Evolutionary conservation across 2,329 filamentous ascomycete species (phyloP).

Genomic region (Plenodomus lindquistii): DNA sequence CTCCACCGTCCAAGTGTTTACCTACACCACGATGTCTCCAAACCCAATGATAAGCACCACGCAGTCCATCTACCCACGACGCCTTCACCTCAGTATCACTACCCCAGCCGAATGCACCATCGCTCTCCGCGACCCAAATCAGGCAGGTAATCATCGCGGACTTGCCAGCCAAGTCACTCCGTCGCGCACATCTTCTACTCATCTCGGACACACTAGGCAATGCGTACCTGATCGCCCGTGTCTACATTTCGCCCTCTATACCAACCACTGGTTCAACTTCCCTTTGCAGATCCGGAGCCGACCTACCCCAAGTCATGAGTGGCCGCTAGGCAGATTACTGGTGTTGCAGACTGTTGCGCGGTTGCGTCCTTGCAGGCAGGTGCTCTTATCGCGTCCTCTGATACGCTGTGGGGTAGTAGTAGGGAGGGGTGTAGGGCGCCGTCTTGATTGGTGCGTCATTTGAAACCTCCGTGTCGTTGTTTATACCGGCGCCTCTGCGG

Average conservation of each 20-base stretch:
- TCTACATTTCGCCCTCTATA: slow-evolving; percentile 5
- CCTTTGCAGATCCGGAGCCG: slow-evolving; percentile 30
- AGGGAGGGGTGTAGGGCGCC: slow-evolving; percentile 18
- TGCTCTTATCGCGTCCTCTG: slow-evolving; percentile 33
- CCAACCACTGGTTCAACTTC: slow-evolving; percentile 27
- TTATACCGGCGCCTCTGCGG: slow-evolving; percentile 20
- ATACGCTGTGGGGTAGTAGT: slow-evolving; percentile 28
- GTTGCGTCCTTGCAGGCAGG: slow-evolving; percentile 14
- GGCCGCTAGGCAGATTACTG: slow-evolving; percentile 21
- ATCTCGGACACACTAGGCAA: slow-evolving; percentile 14
- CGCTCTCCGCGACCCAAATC: slow-evolving; percentile 23
- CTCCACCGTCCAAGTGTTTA: background rate
- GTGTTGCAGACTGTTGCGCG: slow-evolving; percentile 15
- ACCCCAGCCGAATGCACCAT: slow-evolving; percentile 15
- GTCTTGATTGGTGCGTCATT: slow-evolving; percentile 29
- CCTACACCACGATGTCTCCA: slow-evolving; percentile 5
- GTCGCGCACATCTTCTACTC: slow-evolving; percentile 19
- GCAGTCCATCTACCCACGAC: slow-evolving; percentile 10
- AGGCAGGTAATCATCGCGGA: slow-evolving; percentile 32
- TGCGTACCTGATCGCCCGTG: slow-evolving; percentile 26
- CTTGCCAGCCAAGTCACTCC: slow-evolving; percentile 22
- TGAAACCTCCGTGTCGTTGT: slow-evolving; percentile 14
- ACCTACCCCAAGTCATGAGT: slow-evolving; percentile 24
- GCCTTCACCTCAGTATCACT: slow-evolving; percentile 14
- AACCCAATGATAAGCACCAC: slow-evolving; percentile 38